Evolutionary conservation across 202 grass and related monocot species (phyloP).

Genomic region (Carex sylvatica): DNA sequence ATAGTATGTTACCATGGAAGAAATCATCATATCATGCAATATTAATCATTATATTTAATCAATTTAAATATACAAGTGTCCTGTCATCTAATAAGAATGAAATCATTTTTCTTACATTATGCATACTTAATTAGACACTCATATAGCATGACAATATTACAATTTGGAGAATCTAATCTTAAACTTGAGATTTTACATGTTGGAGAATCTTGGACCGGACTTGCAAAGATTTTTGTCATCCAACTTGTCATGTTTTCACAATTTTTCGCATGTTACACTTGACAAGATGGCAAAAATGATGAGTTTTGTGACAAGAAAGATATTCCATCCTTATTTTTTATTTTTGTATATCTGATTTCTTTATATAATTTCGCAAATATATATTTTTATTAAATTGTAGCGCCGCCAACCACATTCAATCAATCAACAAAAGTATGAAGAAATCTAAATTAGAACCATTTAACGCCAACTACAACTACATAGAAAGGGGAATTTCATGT

Average conservation of each 20-base stretch:
- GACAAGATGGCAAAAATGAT: not conserved
- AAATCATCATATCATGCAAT: no score
- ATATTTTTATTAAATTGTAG: not conserved
- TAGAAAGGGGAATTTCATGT: no score
- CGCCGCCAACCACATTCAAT: not conserved
- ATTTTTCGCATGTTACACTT: not conserved
- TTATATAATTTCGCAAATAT: not conserved
- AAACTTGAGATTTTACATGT: not conserved
- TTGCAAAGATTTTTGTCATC: not conserved
- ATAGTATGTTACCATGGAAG: no score
- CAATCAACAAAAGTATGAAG: not conserved
- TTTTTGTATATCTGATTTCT: not conserved
- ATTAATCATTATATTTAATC: no score
- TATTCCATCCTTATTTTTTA: not conserved
- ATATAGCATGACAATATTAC: not conserved
- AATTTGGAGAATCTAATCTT: not conserved
- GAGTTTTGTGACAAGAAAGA: no score
- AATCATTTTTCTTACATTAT: no score
- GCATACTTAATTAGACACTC: not conserved
- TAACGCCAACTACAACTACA: not conserved
- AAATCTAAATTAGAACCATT: not conserved
- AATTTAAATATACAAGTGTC: no score
- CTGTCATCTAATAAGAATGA: no score
- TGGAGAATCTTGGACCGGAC: slow-evolving; percentile 21
- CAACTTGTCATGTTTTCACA: slow-evolving; percentile 21